Conservation (phyloP, 805 yeast species). For the Nakazawaea laoshanensis region DNA sequence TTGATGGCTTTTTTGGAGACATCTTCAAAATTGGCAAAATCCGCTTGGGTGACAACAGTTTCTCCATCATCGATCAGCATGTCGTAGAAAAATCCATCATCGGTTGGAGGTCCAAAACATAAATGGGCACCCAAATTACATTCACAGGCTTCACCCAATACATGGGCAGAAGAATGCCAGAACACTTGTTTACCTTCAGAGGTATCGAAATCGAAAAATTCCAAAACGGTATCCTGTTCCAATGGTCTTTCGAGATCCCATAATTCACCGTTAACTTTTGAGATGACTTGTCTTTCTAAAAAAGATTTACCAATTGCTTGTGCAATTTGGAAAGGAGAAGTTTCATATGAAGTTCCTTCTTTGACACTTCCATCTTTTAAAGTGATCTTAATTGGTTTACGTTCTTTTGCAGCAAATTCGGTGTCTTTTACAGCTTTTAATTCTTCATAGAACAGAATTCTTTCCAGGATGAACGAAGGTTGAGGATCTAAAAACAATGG, state of each 20-base stretch:
- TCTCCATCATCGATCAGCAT: slow-evolving; percentile 78
- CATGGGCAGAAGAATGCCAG: slow-evolving; percentile 99
- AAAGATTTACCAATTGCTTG: slow-evolving; percentile 78
- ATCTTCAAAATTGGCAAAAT: slow-evolving; percentile 76
- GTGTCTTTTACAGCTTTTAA: slow-evolving; percentile 74
- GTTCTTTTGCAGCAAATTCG: slow-evolving; percentile 51
- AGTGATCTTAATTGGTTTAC: slow-evolving; percentile 61
- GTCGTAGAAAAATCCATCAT: slow-evolving; percentile 96
- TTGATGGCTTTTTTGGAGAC: slow-evolving; percentile 86
- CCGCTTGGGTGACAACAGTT: slow-evolving; percentile 68
- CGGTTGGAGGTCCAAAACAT: slow-evolving; percentile 93
- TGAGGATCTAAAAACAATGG: slow-evolving; percentile 56
- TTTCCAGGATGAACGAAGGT: slow-evolving; percentile 76
- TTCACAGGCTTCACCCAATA: slow-evolving; percentile 96
- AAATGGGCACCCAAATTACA: slow-evolving; percentile 93
- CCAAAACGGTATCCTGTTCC: slow-evolving; percentile 61
- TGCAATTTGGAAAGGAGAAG: slow-evolving; percentile 84
- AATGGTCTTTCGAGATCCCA: slow-evolving; percentile 97
- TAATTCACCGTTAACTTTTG: slow-evolving; percentile 81
- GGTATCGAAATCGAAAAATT: slow-evolving; percentile 83
- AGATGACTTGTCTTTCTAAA: slow-evolving; percentile 80
- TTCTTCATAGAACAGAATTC: slow-evolving; percentile 72
- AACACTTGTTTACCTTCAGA: slow-evolving; percentile 94
- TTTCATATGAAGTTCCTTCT: slow-evolving; percentile 80
- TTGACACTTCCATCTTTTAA: slow-evolving; percentile 79